These are phyloP conservation scores for Phialocephala sp. DNA, from an alignment of 2,329 filamentous ascomycete genomes.

Conservation along the genomic window DNA sequence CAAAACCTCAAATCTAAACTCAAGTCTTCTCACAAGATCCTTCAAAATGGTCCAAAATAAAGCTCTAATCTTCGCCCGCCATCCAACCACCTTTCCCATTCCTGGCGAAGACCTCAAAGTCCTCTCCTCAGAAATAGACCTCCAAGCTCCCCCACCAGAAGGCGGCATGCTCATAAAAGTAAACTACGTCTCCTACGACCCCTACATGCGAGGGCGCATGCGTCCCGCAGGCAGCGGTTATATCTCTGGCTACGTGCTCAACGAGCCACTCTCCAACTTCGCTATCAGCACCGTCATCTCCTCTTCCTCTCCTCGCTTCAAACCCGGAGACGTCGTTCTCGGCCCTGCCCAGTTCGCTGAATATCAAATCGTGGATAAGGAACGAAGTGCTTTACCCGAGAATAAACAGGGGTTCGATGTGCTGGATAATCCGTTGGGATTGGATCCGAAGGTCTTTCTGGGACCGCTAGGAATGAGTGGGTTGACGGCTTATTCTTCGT, in stretches of 20 bases:
- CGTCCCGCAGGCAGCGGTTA: slow-evolving; percentile 49
- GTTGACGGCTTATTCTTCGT: slow-evolving; percentile 73
- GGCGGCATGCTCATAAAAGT: slow-evolving; percentile 72
- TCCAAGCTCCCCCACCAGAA: slow-evolving; percentile 60
- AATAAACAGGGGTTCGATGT: slow-evolving; percentile 51
- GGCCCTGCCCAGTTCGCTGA: slow-evolving; percentile 65
- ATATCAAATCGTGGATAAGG: slow-evolving; percentile 64
- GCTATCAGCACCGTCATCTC: slow-evolving; percentile 72
- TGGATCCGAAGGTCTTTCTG: slow-evolving; percentile 71
- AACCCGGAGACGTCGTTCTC: slow-evolving; percentile 69
- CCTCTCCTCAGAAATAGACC: slow-evolving; percentile 70
- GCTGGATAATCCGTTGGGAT: slow-evolving; percentile 69
- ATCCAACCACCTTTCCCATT: slow-evolving; percentile 69
- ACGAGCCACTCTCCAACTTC: slow-evolving; percentile 66
- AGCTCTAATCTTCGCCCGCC: slow-evolving; percentile 72
- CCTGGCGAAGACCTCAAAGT: slow-evolving; percentile 72
- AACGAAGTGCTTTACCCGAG: slow-evolving; percentile 42
- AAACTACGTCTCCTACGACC: slow-evolving; percentile 78
- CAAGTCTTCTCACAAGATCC: neutral
- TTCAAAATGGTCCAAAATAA: slow-evolving; percentile 63
- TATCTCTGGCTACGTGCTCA: slow-evolving; percentile 61
- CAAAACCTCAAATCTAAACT: neutral
- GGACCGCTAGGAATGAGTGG: slow-evolving; percentile 80
- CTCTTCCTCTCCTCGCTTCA: slow-evolving; percentile 65
- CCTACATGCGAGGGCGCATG: slow-evolving; percentile 83